These are phyloP conservation scores for Polychaeton citri DNA, from an alignment of 2,329 filamentous ascomycete genomes.

Conservation along the genomic window DNA sequence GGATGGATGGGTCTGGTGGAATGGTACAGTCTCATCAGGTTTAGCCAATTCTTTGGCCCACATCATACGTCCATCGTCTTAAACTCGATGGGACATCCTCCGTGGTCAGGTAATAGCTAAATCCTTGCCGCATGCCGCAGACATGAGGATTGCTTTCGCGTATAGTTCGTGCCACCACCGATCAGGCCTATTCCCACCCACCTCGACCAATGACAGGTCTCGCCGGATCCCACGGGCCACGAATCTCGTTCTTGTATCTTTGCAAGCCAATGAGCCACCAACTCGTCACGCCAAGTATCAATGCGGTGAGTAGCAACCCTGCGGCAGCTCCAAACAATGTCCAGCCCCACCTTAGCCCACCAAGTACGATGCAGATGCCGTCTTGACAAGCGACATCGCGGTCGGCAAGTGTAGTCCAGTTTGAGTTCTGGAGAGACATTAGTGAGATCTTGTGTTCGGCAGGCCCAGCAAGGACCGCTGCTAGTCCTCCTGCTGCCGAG, in stretches of 20 bases:
- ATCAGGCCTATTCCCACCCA: constrained; percentile 22
- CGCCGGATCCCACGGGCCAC: constrained; percentile 94
- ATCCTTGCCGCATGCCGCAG: no score
- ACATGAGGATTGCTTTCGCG: no score
- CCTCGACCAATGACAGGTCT: constrained; percentile 68
- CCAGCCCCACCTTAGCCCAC: constrained; percentile 40
- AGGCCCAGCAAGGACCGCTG: constrained; percentile 9
- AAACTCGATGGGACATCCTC: no score
- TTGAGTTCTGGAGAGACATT: neutral
- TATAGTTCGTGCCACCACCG: no score
- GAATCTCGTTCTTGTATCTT: constrained; percentile 98
- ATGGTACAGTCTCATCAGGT: no score
- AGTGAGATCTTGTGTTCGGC: neutral
- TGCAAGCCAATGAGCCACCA: constrained; percentile 97
- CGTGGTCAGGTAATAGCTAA: no score
- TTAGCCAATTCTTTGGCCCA: no score
- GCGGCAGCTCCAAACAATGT: constrained; percentile 61
- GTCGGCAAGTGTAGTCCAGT: neutral
- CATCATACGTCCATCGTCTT: no score
- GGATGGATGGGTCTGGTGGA: no score
- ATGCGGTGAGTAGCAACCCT: constrained; percentile 57
- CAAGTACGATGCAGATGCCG: constrained; percentile 32
- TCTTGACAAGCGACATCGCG: neutral
- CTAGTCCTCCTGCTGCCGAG: constrained; percentile 67
- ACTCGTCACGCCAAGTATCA: constrained; percentile 84